Conservation (phyloP, 306 rosid species). For the Quercus engelmannii region DNA sequence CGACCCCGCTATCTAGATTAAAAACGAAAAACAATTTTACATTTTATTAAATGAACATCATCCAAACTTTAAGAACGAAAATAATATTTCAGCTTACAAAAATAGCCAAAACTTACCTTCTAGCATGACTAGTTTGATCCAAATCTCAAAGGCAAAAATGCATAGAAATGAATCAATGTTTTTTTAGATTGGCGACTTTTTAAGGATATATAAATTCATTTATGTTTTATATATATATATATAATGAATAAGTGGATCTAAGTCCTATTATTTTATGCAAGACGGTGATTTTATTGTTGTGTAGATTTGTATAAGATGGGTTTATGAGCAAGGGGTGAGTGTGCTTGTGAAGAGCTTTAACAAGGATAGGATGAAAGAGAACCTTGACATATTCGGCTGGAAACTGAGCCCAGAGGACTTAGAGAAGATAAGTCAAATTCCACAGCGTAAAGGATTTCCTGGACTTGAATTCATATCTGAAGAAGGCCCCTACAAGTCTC, state of each 20-base stretch:
- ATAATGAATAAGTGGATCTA: too few species aligned
- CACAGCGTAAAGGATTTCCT: slow-evolving; percentile 10
- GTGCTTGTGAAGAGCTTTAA: slow-evolving; percentile 24
- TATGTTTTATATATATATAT: too few species aligned
- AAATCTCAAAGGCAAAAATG: too few species aligned
- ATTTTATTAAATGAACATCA: too few species aligned
- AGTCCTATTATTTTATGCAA: not conserved
- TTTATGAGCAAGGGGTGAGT: slow-evolving; percentile 26
- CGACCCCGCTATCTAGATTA: too few species aligned
- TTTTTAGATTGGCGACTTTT: not conserved
- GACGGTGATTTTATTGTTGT: not conserved
- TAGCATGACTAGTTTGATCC: too few species aligned
- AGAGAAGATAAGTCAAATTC: slow-evolving; percentile 15
- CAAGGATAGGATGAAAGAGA: slow-evolving; percentile 23
- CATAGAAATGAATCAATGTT: too few species aligned
- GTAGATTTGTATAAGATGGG: slow-evolving; percentile 28
- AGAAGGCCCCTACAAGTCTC: slow-evolving; percentile 23
- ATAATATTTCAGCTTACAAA: too few species aligned
- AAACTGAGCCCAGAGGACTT: slow-evolving; percentile 2
- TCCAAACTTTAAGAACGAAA: too few species aligned
- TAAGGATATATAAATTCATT: not conserved
- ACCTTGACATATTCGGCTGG: slow-evolving; percentile 17
- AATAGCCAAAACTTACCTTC: too few species aligned
- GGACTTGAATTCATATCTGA: not conserved
- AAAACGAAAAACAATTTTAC: too few species aligned